Conservation (phyloP, 2,329 filamentous ascomycete genomes). For the Myriangium duriaei region DNA sequence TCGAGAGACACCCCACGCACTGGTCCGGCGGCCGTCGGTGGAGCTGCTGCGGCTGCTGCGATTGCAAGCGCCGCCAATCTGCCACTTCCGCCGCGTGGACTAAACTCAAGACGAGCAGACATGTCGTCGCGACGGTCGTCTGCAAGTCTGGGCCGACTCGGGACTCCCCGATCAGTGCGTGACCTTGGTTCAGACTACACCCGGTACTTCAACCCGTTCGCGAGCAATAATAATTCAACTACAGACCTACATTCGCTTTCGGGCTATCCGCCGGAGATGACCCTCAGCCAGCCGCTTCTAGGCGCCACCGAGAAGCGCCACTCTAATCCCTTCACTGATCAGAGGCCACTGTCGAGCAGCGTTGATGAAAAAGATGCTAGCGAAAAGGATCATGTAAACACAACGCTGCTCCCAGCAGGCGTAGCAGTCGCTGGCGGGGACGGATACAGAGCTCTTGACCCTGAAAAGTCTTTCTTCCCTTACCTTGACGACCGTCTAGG, state of each 20-base stretch:
- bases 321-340: slow-evolving; percentile 24
- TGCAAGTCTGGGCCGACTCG: slow-evolving; percentile 17
- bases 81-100: slow-evolving; percentile 9
- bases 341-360: slow-evolving; percentile 17
- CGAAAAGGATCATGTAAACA: no score
- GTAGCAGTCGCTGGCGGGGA: not conserved
- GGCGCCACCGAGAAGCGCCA: slow-evolving; percentile 16
- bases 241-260: slow-evolving; percentile 18
- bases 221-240: slow-evolving; percentile 22
- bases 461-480: slow-evolving; percentile 26
- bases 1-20: slow-evolving; percentile 10
- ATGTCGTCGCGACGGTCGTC: slow-evolving; percentile 17
- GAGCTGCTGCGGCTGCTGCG: slow-evolving; percentile 14
- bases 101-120: slow-evolving; percentile 12
- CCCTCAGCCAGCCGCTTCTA: slow-evolving; percentile 13
- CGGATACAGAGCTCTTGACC: slow-evolving; percentile 14
- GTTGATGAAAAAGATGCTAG: slow-evolving; percentile 14
- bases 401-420: slow-evolving; percentile 8
- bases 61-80: slow-evolving; percentile 9
- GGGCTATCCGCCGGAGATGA: slow-evolving; percentile 14
- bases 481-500: slow-evolving; percentile 36
- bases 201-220: slow-evolving; percentile 28
- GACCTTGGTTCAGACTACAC: slow-evolving; percentile 26
- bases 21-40: slow-evolving; percentile 11
- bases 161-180: slow-evolving; percentile 22